Evolutionary conservation across 805 yeast genomes (phyloP), one percentile per base, ranked within the genome.

Genomic region (Maudiozyma turicensis): DNA sequence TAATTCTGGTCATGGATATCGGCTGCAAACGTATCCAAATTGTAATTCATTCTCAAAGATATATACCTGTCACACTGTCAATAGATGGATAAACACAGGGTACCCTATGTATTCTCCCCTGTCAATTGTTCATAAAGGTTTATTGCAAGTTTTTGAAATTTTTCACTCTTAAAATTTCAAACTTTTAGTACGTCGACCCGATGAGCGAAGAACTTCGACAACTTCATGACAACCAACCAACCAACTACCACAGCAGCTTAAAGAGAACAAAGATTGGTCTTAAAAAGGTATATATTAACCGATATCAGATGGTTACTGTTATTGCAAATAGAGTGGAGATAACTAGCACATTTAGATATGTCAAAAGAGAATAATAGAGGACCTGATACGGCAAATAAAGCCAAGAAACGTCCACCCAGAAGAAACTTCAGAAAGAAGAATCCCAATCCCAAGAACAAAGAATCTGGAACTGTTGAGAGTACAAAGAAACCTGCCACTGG

Each of bases 21-120:
- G 6, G 46, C 46, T 26, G 58, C 60, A 33, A 63, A 56, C 32
- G 50, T 53, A 6, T 33, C 43, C 26, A 60, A 42, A 13, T 57
- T 40, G 41, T 56, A 49, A 44, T 43, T 46, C 56, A 51, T 48
- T 28, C 38, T 15, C 14, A 20, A 20, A 20, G 26, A 20, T 20
- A 20, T 20, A 20, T 20, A 20, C 7, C n/a, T 13, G n/a, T 14
- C 8, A 13, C 38, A 35, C 20, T 11, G 13, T 13, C 20, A 6
- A n/a, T 7, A 34, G 13, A 8, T 11, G 38, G 14, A n/a, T 15
- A 35, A 13, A 9, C 8, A 3, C 8, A 35, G 15, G 4, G 13
- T n/a, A 35, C 15, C 13, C 15, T 35, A 1, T 20, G 2, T 20
- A 20, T 20, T 20, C 26, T 20, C 26, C 26, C 3, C 4, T 20